Evolutionary conservation across 2,329 filamentous ascomycete species (phyloP), one percentile per base, ranked within the genome.

Genomic region (Pseudogymnoascus sp.): DNA sequence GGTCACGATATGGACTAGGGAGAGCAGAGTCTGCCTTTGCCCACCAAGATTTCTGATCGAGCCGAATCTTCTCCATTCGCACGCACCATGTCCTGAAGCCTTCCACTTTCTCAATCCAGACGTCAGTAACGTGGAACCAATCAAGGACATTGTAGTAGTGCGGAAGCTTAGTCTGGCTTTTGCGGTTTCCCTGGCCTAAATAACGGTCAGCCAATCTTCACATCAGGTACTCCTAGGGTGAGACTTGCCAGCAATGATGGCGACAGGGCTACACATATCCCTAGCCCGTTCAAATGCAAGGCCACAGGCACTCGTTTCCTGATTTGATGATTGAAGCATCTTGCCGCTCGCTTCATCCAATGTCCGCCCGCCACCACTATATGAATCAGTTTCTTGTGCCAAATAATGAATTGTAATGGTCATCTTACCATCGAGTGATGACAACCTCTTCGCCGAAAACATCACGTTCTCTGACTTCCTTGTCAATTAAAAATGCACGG

Each of bases 121-220:
- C 76, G 57, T 87, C 76, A 0, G 86, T 88, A 11, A 89, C 75
- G 57, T 85, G 82, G 69, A 89, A 91, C 70, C 79, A 85, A n/a
- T 78, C 86, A 41, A 91, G 75, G 0, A 90, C 83, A 61, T 81
- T 84, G 67, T 85, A 91, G 0, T 78, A 74, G 62, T 86, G 77
- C 0, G 81, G 80, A 6, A 86, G 74, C 25, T 76, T 73, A 1
- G 77, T 78, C 0, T 77, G 75, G 16, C 80, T 75, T 20, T 77
- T 69, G 3, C 70, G 69, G 64, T 85, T 82, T 60, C 78, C 70
- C 14, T 78, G 70, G 1, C 87, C 85, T 79, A 68, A 63, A 38
- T 65, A 37, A 64, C 39, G 68, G 60, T 35, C 14, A 61, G 35
- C 66, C 28, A 67, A 57, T 58, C 18, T 20, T 3, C 60, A 60